phyloP scores from a whole-genome alignment of 2,329 filamentous ascomycete species.

The Cercospora janseana region DNA sequence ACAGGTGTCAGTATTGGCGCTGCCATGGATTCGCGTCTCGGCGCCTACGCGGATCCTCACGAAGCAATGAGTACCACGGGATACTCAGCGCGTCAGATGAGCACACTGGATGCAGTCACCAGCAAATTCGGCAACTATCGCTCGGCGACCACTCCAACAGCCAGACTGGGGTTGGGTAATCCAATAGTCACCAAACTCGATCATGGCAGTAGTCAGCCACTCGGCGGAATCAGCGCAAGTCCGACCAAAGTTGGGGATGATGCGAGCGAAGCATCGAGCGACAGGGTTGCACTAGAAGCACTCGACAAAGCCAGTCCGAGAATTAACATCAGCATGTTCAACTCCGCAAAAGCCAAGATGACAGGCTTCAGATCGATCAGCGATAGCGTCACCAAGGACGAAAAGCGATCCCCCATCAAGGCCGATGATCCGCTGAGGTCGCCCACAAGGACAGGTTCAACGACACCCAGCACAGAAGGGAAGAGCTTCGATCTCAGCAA shows the following conservation, averaged over 20 bases:
- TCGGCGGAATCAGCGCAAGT: conserved; percentile 25
- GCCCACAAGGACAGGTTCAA: conserved; percentile 73
- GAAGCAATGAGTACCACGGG: conserved; percentile 23
- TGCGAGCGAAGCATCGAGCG: conserved; percentile 51
- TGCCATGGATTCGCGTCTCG: conserved; percentile 54
- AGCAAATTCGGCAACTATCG: conserved; percentile 31
- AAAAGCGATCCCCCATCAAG: conserved; percentile 44
- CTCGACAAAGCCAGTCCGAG: conserved; percentile 28
- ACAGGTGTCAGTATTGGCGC: conserved; percentile 25
- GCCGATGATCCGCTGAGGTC: conserved; percentile 52
- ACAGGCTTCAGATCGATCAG: conserved; percentile 82
- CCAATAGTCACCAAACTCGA: conserved; percentile 59
- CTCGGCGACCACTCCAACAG: conserved; percentile 31
- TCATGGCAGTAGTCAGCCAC: conserved; percentile 43
- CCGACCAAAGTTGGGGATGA: conserved; percentile 25
- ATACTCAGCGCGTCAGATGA: conserved; percentile 22
- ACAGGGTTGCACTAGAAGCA: conserved; percentile 17
- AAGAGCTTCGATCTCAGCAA: conserved; percentile 38
- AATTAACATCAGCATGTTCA: conserved; percentile 38
- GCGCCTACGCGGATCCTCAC: conserved; percentile 50
- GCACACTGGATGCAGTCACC: conserved; percentile 26
- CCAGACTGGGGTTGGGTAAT: conserved; percentile 45
- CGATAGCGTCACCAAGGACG: conserved; percentile 61
- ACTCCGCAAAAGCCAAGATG: conserved; percentile 45
- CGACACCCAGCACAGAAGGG: conserved; percentile 60